Evolutionary conservation across 2,329 filamentous ascomycete genomes (phyloP).

Genomic region (Lachnellula hyalina): DNA sequence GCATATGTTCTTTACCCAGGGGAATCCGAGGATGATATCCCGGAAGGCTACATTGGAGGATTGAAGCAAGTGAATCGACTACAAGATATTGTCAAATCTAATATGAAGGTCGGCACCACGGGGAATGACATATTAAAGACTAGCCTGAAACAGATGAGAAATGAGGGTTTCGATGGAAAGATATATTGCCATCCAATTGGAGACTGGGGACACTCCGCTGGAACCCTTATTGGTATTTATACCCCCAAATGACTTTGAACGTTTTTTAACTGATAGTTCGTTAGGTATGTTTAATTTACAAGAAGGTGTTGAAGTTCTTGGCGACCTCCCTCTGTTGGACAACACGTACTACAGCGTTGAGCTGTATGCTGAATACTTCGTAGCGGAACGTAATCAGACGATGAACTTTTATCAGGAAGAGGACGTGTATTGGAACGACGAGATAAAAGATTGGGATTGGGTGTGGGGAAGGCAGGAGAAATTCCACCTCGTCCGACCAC

Average conservation of each 20-base stretch:
- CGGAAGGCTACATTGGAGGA: conserved; percentile 37
- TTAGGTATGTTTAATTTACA: conserved; percentile 47
- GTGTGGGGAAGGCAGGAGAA: conserved; percentile 43
- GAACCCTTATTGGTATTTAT: conserved; percentile 40
- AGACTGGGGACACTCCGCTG: conserved; percentile 47
- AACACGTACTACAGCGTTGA: conserved; percentile 47
- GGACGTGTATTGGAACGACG: conserved; percentile 43
- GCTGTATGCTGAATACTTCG: conserved; percentile 43
- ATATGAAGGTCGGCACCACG: conserved; percentile 40
- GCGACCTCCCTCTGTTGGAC: conserved; percentile 41
- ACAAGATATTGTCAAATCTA: conserved; percentile 42
- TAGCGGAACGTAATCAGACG: conserved; percentile 40
- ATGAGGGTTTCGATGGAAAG: conserved; percentile 41
- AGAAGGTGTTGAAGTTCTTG: conserved; percentile 41
- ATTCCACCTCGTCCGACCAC: conserved; percentile 35
- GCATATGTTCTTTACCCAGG: conserved; percentile 43
- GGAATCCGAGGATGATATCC: conserved; percentile 38
- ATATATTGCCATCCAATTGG: conserved; percentile 47
- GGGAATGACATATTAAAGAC: conserved; percentile 42
- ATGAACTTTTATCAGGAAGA: conserved; percentile 45
- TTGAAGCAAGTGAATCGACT: conserved; percentile 42
- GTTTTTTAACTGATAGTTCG: neutral
- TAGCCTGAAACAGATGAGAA: conserved; percentile 36
- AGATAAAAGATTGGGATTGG: conserved; percentile 40
- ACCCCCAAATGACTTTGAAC: neutral